Evolutionary conservation across 2,329 filamentous ascomycete genomes (phyloP), one percentile per base, ranked within the genome.

Genomic region (Pseudogymnoascus sp.): DNA sequence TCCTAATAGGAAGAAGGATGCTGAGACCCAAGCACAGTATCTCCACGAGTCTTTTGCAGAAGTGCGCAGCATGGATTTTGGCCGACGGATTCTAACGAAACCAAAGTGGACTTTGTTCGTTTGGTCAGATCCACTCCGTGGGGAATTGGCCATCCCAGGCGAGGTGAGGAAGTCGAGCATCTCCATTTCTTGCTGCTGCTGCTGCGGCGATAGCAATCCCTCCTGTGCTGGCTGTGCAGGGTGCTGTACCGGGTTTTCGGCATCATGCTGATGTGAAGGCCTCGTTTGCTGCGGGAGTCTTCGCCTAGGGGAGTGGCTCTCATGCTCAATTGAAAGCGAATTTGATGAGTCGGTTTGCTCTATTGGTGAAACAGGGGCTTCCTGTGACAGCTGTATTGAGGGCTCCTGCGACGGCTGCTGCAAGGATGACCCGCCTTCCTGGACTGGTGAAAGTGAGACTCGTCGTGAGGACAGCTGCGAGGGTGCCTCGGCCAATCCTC

Each of bases 1-100:
- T 0, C 92, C 92, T 91, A 91, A 93, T 5, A 96, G 77, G 66
- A 96, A 85, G 75, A 96, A 95, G 0, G 96, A 78, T 4, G 92
- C 81, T 1, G 89, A 89, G 24, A 95, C 90, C 67, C 91, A 80
- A 16, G 83, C 80, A 69, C 89, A 86, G 66, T 90, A 89, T 65
- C 85, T 88, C 66, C 89, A 75, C 0, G 87, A 89, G 65, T 91
- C 87, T 4, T 75, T 71, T 3, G 78, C 79, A 1, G 84, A 85
- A 66, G 85, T 83, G n/a, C 83, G 78, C 4, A 90, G 82, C 78
- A 91, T 85, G 70, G 85, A 88, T 74, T 89, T 90, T 5, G 84
- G 85, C 65, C 78, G 78, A 41, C 79, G 77, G 75, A 90, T 84
- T 70, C 89, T 86, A 65, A 91, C 87, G 66, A 91, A 91, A 24